Conservation (phyloP, 768 basidiomycete species). For the Arthromyces matolae region DNA sequence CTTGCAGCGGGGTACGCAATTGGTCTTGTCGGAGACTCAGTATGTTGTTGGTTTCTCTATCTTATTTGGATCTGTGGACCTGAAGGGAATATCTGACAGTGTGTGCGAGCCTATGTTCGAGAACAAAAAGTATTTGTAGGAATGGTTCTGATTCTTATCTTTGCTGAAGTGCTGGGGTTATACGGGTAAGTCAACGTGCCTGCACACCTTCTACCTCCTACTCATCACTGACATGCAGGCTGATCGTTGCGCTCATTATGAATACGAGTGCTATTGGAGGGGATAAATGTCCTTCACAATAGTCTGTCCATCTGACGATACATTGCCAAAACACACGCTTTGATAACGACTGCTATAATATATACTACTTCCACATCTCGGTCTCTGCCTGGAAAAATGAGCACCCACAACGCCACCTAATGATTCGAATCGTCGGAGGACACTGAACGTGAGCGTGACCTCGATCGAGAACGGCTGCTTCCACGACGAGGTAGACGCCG, state of each 20-base stretch:
- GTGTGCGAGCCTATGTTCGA: conserved; percentile 56
- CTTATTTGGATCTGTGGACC: no score
- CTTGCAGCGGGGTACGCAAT: conserved; percentile 94
- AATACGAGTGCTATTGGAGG: conserved; percentile 59
- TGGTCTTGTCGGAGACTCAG: conserved; percentile 90
- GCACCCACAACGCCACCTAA: conserved; percentile 1
- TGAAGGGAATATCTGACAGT: no score
- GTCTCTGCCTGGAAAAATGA: background rate
- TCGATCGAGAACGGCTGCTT: conserved; percentile 16
- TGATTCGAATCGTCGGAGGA: conserved; percentile 16
- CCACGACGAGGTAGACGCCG: conserved; percentile 33
- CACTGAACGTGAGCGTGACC: conserved; percentile 7
- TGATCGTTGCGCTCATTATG: conserved; percentile 90
- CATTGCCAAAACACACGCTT: conserved; percentile 1
- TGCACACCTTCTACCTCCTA: background rate
- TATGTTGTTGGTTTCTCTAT: conserved; percentile 37
- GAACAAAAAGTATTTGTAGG: conserved; percentile 90
- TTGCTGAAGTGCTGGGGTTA: conserved; percentile 85
- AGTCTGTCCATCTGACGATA: background rate
- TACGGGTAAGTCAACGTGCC: conserved; percentile 41
- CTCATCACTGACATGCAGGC: conserved; percentile 24
- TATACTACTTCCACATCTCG: background rate
- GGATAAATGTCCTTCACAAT: conserved; percentile 21
- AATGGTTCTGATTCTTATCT: conserved; percentile 96
- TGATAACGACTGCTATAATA: conserved; percentile 11